Base-by-base conservation (phyloP, 2,329 filamentous ascomycete genomes). In the Aspergillus puulaauensis region DNA sequence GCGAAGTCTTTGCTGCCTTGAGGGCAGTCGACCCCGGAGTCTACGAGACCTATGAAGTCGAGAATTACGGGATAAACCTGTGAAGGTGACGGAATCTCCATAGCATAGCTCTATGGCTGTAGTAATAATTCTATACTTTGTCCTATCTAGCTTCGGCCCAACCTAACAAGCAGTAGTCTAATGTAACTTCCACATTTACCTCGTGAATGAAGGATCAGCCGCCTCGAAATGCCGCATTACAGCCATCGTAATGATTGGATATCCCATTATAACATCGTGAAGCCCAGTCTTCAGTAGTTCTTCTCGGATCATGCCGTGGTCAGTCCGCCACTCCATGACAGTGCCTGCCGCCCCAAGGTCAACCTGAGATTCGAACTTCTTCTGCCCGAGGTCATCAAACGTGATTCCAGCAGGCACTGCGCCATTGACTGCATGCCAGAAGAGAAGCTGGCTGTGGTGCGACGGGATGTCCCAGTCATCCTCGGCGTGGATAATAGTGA, bases 381-480 rank as follows among this genome's bases (percentile, higher is more conserved):
- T 51, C 3, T 44, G 21, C 35, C 52, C 43, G 2, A 57, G 49
- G 1, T 57, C 43, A 4, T 57, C 49, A 17, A 53, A 40, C 1
- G 37, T 49, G 8, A 57, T 44, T 1, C 44, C 52, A 6, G 27
- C 44, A 11, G 41, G 55, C 11, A 57, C 43, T 3, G 48, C 21
- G 1, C 41, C 52, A 5, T 47, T 50, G n/a, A 59, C 48, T 1
- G 47, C 57, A 17, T 52, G 48, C 43, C 47, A 55, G 37, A 56
- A 47, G 5, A 59, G 35, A 7, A 51, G 45, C 14, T 52, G 21
- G 24, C 19, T 43, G 45, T 65, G 64, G 23, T 67, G 57, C 44
- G 61, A 73, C 0, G 71, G 71, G 39, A 73, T 71, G 41, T 71
- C 67, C 41, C 66, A 71, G 58, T 75, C 73, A 55, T 74, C 71